phyloP scores from a whole-genome alignment of 441 rosid genomes.

The Syzygium malaccense region DNA sequence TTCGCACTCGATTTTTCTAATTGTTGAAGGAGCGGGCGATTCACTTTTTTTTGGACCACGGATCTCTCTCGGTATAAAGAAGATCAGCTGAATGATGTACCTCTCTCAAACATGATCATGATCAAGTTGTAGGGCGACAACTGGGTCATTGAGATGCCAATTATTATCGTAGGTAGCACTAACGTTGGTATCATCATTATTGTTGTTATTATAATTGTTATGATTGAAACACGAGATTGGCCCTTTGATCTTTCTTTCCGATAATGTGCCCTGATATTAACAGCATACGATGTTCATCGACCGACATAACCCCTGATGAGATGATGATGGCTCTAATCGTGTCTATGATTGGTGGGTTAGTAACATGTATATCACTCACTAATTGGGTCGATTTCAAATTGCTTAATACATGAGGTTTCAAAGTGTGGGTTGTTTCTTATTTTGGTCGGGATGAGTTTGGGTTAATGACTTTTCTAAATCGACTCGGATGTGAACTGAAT shows the following conservation, averaged over 20 bases:
- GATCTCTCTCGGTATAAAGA: not conserved
- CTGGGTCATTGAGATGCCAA: not conserved
- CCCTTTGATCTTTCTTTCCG: fast-evolving
- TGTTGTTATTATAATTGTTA: not conserved
- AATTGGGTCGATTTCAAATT: not conserved
- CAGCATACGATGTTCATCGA: fast-evolving
- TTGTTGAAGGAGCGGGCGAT: not conserved
- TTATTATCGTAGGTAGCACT: not conserved
- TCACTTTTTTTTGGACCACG: not conserved
- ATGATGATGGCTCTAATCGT: fast-evolving
- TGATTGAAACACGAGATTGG: fast-evolving
- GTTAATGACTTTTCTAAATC: not conserved
- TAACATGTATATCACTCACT: fast-evolving
- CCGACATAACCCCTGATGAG: no score
- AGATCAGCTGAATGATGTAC: not conserved
- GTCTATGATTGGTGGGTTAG: fast-evolving
- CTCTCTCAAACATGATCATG: not conserved
- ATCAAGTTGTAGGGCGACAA: not conserved
- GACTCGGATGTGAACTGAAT: fast-evolving
- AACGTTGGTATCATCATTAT: not conserved
- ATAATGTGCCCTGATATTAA: not conserved
- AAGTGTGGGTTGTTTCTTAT: not conserved
- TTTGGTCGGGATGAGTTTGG: fast-evolving
- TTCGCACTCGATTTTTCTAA: not conserved
- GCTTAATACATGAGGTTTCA: fast-evolving